Percentiles rank a stretch among this genome's conserved stretches.
These are phyloP conservation scores for Lupinus albus DNA, from an alignment of 306 rosid species.

Conservation along the genomic window DNA sequence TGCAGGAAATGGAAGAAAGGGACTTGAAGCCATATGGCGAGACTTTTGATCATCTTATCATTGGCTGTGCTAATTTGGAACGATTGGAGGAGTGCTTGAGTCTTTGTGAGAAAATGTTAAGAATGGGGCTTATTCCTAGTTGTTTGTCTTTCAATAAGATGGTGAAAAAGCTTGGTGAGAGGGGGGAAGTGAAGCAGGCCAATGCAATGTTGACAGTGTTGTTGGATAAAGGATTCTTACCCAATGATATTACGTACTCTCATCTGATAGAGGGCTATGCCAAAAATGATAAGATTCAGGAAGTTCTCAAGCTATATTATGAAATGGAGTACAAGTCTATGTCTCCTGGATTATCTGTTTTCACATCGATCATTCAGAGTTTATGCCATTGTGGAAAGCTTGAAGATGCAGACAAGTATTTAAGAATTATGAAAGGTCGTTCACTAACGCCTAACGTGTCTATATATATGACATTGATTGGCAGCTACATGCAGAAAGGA, in stretches of 20 bases:
- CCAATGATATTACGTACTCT: constrained; percentile 60
- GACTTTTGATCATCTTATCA: constrained; percentile 59
- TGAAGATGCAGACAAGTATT: constrained; percentile 69
- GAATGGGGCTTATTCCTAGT: constrained; percentile 64
- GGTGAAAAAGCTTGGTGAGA: constrained; percentile 57
- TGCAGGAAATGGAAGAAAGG: constrained; percentile 61
- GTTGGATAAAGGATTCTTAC: constrained; percentile 67
- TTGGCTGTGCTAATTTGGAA: constrained; percentile 59
- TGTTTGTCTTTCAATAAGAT: constrained; percentile 62
- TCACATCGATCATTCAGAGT: constrained; percentile 50
- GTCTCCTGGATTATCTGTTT: constrained; percentile 62
- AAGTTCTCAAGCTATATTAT: constrained; percentile 67
- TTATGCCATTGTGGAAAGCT: constrained; percentile 56
- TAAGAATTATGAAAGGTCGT: constrained; percentile 64
- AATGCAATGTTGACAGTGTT: constrained; percentile 56
- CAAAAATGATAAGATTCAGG: constrained; percentile 47
- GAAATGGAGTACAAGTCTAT: constrained; percentile 68
- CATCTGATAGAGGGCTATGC: constrained; percentile 61
- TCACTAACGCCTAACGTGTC: constrained; percentile 41
- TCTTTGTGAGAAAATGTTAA: constrained; percentile 59
- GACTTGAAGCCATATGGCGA: constrained; percentile 64
- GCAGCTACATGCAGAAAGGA: constrained; percentile 48
- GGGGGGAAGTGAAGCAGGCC: constrained; percentile 54
- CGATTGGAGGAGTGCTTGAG: constrained; percentile 51
- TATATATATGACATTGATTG: constrained; percentile 52